Conservation (phyloP, 2,329 filamentous ascomycete genomes). For the Neobulgaria alba region DNA sequence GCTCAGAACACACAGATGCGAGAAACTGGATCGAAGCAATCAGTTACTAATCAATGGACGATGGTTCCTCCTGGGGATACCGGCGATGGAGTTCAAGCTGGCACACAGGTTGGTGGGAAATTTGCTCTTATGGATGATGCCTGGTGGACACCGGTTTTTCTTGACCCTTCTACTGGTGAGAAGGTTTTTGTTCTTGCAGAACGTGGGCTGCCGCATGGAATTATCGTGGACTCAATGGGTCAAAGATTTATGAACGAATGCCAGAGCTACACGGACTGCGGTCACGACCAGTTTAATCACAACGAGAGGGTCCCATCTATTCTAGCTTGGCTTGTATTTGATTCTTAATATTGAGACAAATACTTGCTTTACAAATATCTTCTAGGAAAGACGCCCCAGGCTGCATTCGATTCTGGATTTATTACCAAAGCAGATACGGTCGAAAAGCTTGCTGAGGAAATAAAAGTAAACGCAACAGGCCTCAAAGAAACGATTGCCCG, state of each 20-base stretch:
- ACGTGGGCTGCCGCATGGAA: slow-evolving; percentile 27
- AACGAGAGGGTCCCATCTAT: slow-evolving; percentile 19
- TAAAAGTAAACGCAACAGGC: slow-evolving; percentile 17
- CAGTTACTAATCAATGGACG: slow-evolving; percentile 24
- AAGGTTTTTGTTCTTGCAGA: slow-evolving; percentile 25
- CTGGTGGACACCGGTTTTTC: slow-evolving; percentile 30
- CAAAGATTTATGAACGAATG: slow-evolving; percentile 31
- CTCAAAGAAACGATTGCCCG: slow-evolving; percentile 23
- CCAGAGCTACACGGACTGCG: slow-evolving; percentile 26
- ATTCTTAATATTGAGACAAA: slow-evolving; percentile 26
- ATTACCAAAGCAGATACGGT: slow-evolving; percentile 22
- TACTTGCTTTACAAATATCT: slow-evolving; percentile 22
- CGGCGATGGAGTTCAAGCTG: slow-evolving; percentile 26
- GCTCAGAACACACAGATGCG: slow-evolving; percentile 28
- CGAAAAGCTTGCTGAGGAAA: slow-evolving; percentile 21
- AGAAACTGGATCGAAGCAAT: slow-evolving; percentile 17
- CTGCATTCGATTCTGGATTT: slow-evolving; percentile 18
- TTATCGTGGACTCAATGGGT: slow-evolving; percentile 30
- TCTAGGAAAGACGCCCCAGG: slow-evolving; percentile 13
- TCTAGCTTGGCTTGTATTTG: slow-evolving; percentile 29
- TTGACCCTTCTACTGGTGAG: slow-evolving; percentile 20
- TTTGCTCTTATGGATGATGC: slow-evolving; percentile 29
- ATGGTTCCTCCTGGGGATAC: slow-evolving; percentile 21
- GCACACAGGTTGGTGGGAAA: slow-evolving; percentile 25
- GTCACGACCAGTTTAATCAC: slow-evolving; percentile 19